These are phyloP conservation scores for Epithemia pelagica DNA, from an alignment of 108 stramenopile genomes.

Conservation along the genomic window DNA sequence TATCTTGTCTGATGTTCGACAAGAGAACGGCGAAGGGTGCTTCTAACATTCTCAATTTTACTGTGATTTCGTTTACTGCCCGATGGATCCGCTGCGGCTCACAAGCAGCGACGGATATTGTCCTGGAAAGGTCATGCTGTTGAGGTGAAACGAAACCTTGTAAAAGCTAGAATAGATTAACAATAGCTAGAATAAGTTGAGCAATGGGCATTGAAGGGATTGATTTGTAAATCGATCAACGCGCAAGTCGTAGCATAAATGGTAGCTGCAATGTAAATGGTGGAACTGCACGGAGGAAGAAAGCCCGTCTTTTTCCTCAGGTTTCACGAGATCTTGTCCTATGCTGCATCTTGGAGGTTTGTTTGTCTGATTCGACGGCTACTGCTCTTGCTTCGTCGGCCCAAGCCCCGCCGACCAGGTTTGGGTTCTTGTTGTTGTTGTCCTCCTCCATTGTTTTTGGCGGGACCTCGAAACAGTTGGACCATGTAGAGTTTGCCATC, in stretches of 20 bases:
- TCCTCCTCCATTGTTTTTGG: neutral
- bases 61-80: neutral
- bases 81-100: neutral
- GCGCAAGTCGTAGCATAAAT: too few relatives aligned
- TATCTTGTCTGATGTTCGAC: too few relatives aligned
- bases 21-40: too few relatives aligned
- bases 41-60: too few relatives aligned
- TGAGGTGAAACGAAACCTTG: too few relatives aligned
- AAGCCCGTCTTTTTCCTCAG: neutral
- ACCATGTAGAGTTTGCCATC: slow-evolving; percentile 4
- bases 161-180: too few relatives aligned
- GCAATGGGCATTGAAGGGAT: too few relatives aligned
- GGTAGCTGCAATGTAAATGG: neutral
- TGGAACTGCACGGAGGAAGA: neutral
- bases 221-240: too few relatives aligned
- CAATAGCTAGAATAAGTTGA: too few relatives aligned
- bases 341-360: neutral
- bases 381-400: neutral
- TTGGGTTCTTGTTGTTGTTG: neutral
- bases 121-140: neutral
- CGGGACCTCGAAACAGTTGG: slow-evolving; percentile 2
- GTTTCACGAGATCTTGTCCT: neutral
- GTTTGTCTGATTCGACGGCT: neutral
- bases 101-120: neutral
- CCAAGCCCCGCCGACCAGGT: neutral